phyloP scores from a whole-genome alignment of 305 asterid species.

The Fraxinus latifolia region DNA sequence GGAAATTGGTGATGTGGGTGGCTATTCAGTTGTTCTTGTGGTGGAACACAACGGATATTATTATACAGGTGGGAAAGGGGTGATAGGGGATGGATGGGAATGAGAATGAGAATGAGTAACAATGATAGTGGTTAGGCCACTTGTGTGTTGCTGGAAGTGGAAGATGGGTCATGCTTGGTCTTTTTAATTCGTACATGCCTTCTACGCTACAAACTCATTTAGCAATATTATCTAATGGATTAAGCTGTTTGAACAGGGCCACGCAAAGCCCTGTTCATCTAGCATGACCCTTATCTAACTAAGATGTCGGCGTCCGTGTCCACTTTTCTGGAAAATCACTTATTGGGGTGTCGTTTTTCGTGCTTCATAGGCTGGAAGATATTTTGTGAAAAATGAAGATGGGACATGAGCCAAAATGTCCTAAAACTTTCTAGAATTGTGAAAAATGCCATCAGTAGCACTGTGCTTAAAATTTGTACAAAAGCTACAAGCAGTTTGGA shows the following conservation, averaged over 20 bases:
- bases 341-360: background rate
- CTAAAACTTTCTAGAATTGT: background rate
- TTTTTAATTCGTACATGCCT: background rate
- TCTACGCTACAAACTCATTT: background rate
- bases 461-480: background rate
- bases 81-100: background rate
- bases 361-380: background rate
- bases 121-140: background rate
- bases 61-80: background rate
- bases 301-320: background rate
- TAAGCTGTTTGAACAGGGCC: background rate
- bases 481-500: background rate
- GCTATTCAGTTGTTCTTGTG: background rate
- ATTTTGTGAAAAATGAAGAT: background rate
- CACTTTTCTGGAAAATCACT: background rate
- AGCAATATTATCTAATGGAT: background rate
- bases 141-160: background rate
- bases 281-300: background rate
- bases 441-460: background rate
- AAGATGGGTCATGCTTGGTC: background rate
- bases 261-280: background rate
- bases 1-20: background rate
- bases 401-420: background rate
- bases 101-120: background rate
- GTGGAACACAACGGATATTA: background rate